Percentiles rank a stretch among this genome's conserved stretches.
Evolutionary conservation across 2,329 filamentous ascomycete genomes (phyloP).

Genomic region (Zymoseptoria tritici): DNA sequence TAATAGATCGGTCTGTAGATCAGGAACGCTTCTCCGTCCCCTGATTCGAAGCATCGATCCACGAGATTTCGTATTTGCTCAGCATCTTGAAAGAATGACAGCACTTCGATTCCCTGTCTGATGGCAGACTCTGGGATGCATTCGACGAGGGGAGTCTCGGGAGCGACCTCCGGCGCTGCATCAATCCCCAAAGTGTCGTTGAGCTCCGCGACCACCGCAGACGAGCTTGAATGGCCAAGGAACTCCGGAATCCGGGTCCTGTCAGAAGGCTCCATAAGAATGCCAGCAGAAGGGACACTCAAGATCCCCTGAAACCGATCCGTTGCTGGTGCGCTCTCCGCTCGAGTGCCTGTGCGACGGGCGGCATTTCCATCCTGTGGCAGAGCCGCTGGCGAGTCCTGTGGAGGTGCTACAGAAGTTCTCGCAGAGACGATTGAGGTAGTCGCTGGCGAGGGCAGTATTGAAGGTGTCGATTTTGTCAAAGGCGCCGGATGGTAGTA

Average conservation of each 20-base stretch:
- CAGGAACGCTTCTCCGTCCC: conserved; percentile 5
- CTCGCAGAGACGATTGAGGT: background rate
- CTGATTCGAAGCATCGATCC: conserved; percentile 7
- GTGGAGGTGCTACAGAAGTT: background rate
- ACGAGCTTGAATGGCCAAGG: conserved; percentile 14
- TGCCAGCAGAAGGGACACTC: conserved; percentile 15
- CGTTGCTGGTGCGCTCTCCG: conserved; percentile 3
- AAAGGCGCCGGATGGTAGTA: conserved; percentile 21
- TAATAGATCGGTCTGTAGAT: conserved; percentile 14
- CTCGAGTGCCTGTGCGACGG: background rate
- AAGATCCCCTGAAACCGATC: conserved; percentile 6
- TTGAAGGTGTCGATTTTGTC: conserved; percentile 6
- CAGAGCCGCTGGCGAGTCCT: background rate
- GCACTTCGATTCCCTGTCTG: conserved; percentile 9
- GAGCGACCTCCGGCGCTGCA: conserved; percentile 1
- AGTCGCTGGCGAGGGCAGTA: conserved; percentile 2
- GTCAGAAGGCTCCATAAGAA: conserved; percentile 11
- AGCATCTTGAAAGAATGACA: conserved; percentile 9
- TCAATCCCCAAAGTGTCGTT: conserved; percentile 16
- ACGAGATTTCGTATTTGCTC: conserved; percentile 4
- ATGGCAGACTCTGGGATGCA: conserved; percentile 10
- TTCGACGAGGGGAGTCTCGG: conserved; percentile 1
- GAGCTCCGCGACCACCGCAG: conserved; percentile 18
- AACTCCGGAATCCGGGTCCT: conserved; percentile 10
- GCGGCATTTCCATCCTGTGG: background rate